Evolutionary conservation across 140 eudicot genomes (phyloP).

Genomic region (Senecio squalidus): DNA sequence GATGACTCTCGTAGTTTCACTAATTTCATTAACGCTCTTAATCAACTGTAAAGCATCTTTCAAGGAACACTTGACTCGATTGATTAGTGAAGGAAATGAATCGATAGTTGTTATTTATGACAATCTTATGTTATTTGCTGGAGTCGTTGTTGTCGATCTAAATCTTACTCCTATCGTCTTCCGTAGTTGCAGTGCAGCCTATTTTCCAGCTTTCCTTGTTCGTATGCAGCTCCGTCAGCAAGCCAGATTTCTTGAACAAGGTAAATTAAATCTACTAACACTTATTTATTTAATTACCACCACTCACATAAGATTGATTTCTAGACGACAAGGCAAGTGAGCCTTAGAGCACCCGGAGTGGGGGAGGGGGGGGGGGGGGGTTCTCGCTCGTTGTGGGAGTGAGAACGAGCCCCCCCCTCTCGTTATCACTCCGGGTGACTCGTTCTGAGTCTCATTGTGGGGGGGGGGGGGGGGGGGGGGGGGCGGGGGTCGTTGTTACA

Average conservation of each 20-base stretch:
- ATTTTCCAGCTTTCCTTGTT: slow-evolving; percentile 22
- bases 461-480: no score
- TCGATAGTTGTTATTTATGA: slow-evolving; percentile 44
- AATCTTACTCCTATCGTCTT: slow-evolving; percentile 35
- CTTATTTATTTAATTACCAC: neutral
- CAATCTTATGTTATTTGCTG: slow-evolving; percentile 27
- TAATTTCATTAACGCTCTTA: neutral
- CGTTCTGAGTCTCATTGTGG: no score
- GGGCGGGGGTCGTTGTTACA: no score
- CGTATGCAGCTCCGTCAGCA: slow-evolving; percentile 23
- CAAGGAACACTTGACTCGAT: slow-evolving; percentile 15
- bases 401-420: no score
- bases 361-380: no score
- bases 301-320: no score
- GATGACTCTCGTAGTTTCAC: neutral
- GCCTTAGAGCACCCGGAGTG: no score
- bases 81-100: slow-evolving; percentile 19
- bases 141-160: slow-evolving; percentile 28
- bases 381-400: no score
- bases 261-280: neutral
- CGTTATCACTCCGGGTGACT: no score
- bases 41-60: neutral
- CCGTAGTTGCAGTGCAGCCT: slow-evolving; percentile 31
- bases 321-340: no score
- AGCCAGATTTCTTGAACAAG: slow-evolving; percentile 31